phyloP scores from a whole-genome alignment of 257 asterid genomes.

The Nicotiana paniculata region DNA sequence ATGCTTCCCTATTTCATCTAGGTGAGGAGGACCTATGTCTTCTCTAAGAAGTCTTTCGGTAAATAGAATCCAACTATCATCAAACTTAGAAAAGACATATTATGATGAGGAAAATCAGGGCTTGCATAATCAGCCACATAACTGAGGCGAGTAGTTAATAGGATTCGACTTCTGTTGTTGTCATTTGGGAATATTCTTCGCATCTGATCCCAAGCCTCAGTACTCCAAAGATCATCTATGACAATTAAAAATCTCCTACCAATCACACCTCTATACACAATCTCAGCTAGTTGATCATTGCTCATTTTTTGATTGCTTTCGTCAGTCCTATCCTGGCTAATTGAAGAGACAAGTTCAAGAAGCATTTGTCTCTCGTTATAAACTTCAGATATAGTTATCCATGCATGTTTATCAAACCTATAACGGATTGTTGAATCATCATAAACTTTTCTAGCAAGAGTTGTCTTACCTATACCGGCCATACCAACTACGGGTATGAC shows the following conservation, averaged over 20 bases:
- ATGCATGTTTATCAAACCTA: background rate
- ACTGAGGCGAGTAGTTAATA: background rate
- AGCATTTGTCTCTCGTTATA: slow-evolving; percentile 4
- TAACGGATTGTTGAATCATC: background rate
- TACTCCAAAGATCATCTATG: slow-evolving; percentile 19
- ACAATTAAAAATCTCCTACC: slow-evolving; percentile 11
- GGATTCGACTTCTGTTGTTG: slow-evolving; percentile 7
- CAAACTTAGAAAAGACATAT: background rate
- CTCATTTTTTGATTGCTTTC: background rate
- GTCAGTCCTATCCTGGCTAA: background rate
- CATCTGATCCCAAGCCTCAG: slow-evolving; percentile 6
- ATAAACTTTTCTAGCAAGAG: background rate
- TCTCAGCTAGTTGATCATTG: background rate
- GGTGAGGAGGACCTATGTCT: background rate
- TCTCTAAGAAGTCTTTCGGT: background rate
- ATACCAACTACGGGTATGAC: background rate
- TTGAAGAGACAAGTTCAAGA: background rate
- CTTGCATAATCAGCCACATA: background rate
- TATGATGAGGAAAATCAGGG: background rate
- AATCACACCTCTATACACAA: background rate
- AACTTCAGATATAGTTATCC: background rate
- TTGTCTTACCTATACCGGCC: slow-evolving; percentile 4
- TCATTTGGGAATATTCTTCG: slow-evolving; percentile 6
- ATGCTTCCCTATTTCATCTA: background rate
- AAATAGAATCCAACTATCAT: slow-evolving; percentile 13